A percentile compares a stretch with the other conserved stretches of the same genome.
phyloP scores from a whole-genome alignment of 1,284 basidiomycete genomes.

The Ceratobasidium sp. region DNA sequence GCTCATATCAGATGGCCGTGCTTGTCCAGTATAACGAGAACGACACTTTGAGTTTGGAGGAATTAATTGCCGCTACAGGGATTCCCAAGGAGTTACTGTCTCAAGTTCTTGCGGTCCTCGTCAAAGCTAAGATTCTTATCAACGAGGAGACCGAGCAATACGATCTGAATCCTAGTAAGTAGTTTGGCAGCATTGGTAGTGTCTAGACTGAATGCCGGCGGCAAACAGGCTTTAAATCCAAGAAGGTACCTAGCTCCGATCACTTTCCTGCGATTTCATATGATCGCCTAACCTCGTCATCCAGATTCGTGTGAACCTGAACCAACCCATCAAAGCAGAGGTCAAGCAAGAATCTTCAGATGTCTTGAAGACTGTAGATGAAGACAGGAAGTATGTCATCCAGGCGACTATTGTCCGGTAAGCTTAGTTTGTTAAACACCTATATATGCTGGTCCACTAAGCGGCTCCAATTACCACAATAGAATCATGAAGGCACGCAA shows the following conservation, averaged over 20 bases:
- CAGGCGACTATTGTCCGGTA: conserved; percentile 97
- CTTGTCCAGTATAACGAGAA: conserved; percentile 93
- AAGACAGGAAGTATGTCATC: conserved; percentile 96
- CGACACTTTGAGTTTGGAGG: conserved; percentile 81
- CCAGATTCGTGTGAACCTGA: conserved; percentile 87
- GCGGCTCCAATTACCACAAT: conserved; percentile 19
- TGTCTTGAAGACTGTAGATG: conserved; percentile 94
- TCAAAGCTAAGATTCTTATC: conserved; percentile 89
- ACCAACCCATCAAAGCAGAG: conserved; percentile 93
- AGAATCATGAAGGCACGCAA: conserved; percentile 98
- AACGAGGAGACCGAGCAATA: conserved; percentile 87
- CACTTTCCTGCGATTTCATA: conserved; percentile 39
- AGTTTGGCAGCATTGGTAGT: neutral
- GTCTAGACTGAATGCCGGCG: neutral
- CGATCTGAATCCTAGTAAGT: conserved; percentile 89
- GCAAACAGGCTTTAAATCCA: conserved; percentile 85
- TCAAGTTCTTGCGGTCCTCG: conserved; percentile 81
- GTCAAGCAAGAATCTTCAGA: conserved; percentile 91
- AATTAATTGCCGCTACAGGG: conserved; percentile 82
- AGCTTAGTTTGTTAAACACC: conserved; percentile 44
- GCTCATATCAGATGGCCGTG: conserved; percentile 94
- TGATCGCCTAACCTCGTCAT: neutral
- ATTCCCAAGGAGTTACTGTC: conserved; percentile 85
- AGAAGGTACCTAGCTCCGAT: conserved; percentile 62
- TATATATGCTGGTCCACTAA: neutral